A percentile compares a stretch with the other conserved stretches of the same genome.
phyloP scores from a whole-genome alignment of 2,329 filamentous ascomycete species.

The Pestalotiopsis sp. region DNA sequence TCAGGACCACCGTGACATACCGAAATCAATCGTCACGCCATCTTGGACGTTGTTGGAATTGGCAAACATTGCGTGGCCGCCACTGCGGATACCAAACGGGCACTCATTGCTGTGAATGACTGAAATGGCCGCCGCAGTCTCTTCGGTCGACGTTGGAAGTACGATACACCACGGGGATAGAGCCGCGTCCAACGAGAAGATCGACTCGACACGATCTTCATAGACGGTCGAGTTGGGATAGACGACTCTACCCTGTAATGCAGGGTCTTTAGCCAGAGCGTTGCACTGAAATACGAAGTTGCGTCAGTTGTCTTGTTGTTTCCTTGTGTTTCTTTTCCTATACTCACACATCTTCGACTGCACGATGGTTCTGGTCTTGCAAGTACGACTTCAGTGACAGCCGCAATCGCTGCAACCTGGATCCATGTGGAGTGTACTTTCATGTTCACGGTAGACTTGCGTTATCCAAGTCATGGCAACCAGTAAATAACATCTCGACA shows the following conservation, averaged over 20 bases:
- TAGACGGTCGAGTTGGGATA: not conserved
- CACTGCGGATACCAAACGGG: constrained; percentile 16
- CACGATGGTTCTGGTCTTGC: not conserved
- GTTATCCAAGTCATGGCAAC: not conserved
- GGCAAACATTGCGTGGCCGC: constrained; percentile 15
- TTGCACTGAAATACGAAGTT: not conserved
- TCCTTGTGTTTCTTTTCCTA: not conserved
- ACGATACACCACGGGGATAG: constrained; percentile 10
- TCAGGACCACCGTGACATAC: not conserved
- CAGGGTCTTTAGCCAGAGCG: not conserved
- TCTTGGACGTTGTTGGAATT: constrained; percentile 10
- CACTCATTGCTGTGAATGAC: constrained; percentile 18
- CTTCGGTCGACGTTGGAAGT: constrained; percentile 5
- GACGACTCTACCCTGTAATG: not conserved
- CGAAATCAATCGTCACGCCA: constrained; percentile 20
- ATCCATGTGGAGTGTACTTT: not conserved
- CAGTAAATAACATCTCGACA: not conserved
- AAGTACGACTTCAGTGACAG: not conserved
- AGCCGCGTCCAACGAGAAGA: constrained; percentile 5
- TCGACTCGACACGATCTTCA: not conserved
- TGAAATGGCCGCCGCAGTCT: constrained; percentile 7
- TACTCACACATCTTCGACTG: not conserved
- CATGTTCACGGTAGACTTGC: not conserved
- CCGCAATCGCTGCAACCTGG: not conserved
- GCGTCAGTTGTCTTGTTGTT: not conserved